Evolutionary conservation across 192 early-diverging fungal genomes (phyloP).

Genomic region (Backusella mclennaniae): DNA sequence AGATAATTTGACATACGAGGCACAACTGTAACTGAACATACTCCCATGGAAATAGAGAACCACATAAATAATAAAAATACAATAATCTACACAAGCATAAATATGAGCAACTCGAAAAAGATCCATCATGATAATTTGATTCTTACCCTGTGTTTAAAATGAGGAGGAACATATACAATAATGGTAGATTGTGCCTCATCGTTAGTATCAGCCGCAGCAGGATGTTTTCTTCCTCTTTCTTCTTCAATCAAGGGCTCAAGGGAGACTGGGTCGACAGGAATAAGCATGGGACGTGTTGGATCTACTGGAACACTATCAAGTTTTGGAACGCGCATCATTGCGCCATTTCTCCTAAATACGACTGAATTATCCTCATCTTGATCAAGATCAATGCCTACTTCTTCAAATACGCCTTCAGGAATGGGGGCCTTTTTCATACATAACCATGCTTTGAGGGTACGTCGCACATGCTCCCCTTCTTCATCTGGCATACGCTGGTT

Average conservation of each 20-base stretch:
- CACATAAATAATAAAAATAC: conserved; percentile 54
- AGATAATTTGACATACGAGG: conserved; percentile 37
- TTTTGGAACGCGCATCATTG: conserved; percentile 81
- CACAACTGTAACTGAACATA: conserved; percentile 46
- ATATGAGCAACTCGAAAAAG: background rate
- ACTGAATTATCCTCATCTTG: conserved; percentile 46
- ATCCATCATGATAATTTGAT: background rate
- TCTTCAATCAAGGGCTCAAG: conserved; percentile 53
- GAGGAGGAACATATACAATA: conserved; percentile 80
- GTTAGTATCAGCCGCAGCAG: conserved; percentile 40
- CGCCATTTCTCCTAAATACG: conserved; percentile 60
- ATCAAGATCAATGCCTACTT: conserved; percentile 44
- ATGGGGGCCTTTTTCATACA: conserved; percentile 48
- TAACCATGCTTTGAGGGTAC: conserved; percentile 53
- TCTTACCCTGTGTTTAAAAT: conserved; percentile 59
- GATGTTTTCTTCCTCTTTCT: conserved; percentile 63
- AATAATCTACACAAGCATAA: conserved; percentile 31
- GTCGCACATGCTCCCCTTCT: conserved; percentile 64
- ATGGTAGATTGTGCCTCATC: conserved; percentile 67
- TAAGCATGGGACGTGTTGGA: conserved; percentile 75
- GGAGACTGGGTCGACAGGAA: conserved; percentile 62
- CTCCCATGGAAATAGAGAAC: conserved; percentile 49
- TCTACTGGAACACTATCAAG: conserved; percentile 82
- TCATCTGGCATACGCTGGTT: conserved; percentile 66
- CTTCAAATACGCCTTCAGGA: conserved; percentile 48